Percentiles rank a stretch among this genome's conserved stretches.
Conservation (phyloP, 2,329 filamentous ascomycete genomes). For the Hypoxylon sp. region DNA sequence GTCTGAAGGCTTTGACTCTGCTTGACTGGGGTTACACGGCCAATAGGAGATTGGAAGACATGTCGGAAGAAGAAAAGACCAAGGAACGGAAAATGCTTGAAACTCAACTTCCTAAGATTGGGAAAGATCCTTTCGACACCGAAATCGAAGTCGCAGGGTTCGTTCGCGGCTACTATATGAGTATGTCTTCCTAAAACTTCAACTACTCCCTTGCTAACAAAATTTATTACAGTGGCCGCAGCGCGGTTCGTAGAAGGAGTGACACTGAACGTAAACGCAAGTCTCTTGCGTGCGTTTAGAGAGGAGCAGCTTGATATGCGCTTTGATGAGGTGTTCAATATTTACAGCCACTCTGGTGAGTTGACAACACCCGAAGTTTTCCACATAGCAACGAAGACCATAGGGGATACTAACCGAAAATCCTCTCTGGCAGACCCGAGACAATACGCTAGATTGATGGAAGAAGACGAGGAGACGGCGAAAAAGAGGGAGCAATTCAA, state of each 20-base stretch:
- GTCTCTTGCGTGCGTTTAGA: conserved; percentile 42
- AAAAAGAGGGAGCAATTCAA: conserved; percentile 53
- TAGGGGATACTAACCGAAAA: conserved; percentile 8
- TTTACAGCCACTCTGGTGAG: conserved; percentile 42
- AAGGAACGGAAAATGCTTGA: conserved; percentile 55
- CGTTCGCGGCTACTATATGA: conserved; percentile 73
- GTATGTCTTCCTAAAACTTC: conserved; percentile 11
- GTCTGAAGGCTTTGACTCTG: conserved; percentile 53
- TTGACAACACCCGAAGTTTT: conserved; percentile 9
- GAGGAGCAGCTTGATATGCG: conserved; percentile 38
- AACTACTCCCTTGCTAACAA: conserved; percentile 19
- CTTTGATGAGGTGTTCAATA: conserved; percentile 41
- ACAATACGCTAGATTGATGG: conserved; percentile 57
- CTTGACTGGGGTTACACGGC: conserved; percentile 49
- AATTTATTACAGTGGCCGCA: conserved; percentile 59
- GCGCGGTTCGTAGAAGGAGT: conserved; percentile 68
- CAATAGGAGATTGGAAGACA: conserved; percentile 44
- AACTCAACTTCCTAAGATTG: conserved; percentile 57
- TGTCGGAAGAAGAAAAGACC: conserved; percentile 58
- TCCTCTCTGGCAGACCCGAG: conserved; percentile 37
- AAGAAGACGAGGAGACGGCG: conserved; percentile 57
- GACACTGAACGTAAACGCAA: conserved; percentile 45
- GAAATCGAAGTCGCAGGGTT: conserved; percentile 71
- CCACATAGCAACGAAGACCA: background rate
- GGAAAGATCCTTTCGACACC: conserved; percentile 63